Evolutionary conservation across 345 rosid genomes (phyloP).

Genomic region (Populus tremula): DNA sequence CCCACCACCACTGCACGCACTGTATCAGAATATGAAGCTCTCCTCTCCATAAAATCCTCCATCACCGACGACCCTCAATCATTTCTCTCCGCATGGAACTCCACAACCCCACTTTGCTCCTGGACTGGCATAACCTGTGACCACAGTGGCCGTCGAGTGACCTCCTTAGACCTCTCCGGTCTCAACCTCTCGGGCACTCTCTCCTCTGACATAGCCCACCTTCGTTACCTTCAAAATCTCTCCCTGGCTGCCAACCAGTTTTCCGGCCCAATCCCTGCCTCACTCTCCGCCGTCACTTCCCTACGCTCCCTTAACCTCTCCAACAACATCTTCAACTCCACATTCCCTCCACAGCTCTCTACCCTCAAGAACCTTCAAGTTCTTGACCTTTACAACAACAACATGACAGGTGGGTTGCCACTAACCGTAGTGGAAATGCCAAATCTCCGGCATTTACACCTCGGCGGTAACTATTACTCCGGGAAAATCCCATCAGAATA

Average conservation of each 20-base stretch:
- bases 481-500: constrained; percentile 72
- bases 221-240: constrained; percentile 58
- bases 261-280: constrained; percentile 66
- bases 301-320: constrained; percentile 73
- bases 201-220: constrained; percentile 54
- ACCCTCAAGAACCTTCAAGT: constrained; percentile 57
- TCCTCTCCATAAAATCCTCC: constrained; percentile 72
- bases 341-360: constrained; percentile 63
- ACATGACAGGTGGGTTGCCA: constrained; percentile 74
- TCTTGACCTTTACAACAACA: constrained; percentile 90
- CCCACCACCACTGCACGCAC: constrained; percentile 25
- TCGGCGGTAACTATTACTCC: constrained; percentile 78
- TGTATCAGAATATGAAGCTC: constrained; percentile 63
- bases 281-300: constrained; percentile 50
- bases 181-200: constrained; percentile 70
- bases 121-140: constrained; percentile 79
- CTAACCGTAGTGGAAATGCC: constrained; percentile 56
- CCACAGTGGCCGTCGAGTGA: constrained; percentile 53
- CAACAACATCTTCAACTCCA: constrained; percentile 68
- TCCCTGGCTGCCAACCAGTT: constrained; percentile 55
- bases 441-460: constrained; percentile 70
- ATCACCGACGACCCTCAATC: constrained; percentile 52
- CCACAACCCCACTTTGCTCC: constrained; percentile 45
- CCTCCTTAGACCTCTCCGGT: constrained; percentile 56
- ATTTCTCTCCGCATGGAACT: constrained; percentile 66